A percentile compares a stretch with the other conserved stretches of the same genome.
These are phyloP conservation scores for Cyberlindnera suaveolens DNA, from an alignment of 805 yeast genomes.

Conservation along the genomic window DNA sequence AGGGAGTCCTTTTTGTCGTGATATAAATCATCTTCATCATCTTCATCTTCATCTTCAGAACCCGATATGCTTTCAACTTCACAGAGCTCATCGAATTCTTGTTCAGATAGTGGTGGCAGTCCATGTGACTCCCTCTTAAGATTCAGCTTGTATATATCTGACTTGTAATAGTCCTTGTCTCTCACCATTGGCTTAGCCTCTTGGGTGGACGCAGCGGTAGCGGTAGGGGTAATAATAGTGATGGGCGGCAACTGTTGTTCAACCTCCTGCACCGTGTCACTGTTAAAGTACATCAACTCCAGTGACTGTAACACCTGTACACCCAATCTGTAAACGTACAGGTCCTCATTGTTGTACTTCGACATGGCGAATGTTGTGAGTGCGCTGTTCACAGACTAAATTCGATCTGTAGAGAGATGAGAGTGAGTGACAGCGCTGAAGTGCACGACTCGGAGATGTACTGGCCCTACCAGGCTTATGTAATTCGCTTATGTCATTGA, in stretches of 20 bases:
- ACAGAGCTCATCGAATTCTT: constrained; percentile 54
- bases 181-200: constrained; percentile 1
- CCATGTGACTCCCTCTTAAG: constrained; percentile 44
- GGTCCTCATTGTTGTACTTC: constrained; percentile 24
- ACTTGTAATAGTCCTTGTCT: constrained; percentile 43
- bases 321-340: constrained; percentile 45
- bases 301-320: constrained; percentile 37
- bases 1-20: constrained; percentile 11
- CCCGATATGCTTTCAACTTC: constrained; percentile 55
- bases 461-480: no score
- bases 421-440: no score
- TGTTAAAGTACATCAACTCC: constrained; percentile 50
- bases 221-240: no score
- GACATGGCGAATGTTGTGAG: neutral
- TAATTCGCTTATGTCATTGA: no score
- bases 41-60: constrained; percentile 33
- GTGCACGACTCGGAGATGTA: no score
- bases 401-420: no score
- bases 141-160: constrained; percentile 56
- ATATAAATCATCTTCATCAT: constrained; percentile 20
- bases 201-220: constrained; percentile 12
- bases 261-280: constrained; percentile 35
- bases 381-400: neutral
- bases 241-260: constrained; percentile 1
- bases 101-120: constrained; percentile 42